Evolutionary conservation across 2,329 filamentous ascomycete genomes (phyloP).

Genomic region (Beauveria brongniartii): DNA sequence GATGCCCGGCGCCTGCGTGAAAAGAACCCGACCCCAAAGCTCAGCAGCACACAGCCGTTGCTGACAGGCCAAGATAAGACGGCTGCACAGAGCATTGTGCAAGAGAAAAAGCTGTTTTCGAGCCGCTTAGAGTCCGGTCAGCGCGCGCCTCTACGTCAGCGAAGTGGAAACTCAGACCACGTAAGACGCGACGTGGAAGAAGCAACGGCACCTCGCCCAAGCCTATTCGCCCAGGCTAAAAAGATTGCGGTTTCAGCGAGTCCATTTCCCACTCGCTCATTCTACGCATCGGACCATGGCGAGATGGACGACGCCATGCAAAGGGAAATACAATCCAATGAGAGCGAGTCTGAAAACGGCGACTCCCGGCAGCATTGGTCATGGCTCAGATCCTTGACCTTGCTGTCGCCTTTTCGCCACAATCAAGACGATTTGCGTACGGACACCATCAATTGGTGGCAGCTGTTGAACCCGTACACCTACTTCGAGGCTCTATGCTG

Average conservation of each 20-base stretch:
- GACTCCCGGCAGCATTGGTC: constrained; percentile 14
- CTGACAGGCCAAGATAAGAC: not conserved
- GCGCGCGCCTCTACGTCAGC: not conserved
- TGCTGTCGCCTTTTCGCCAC: constrained; percentile 14
- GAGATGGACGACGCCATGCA: constrained; percentile 19
- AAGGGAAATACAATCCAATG: constrained; percentile 13
- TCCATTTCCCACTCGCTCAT: constrained; percentile 10
- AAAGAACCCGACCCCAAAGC: not conserved
- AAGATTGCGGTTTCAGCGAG: constrained; percentile 9
- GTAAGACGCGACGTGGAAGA: not conserved
- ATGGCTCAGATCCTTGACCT: constrained; percentile 15
- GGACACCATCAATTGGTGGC: constrained; percentile 17
- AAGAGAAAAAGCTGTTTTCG: not conserved
- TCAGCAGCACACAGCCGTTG: not conserved
- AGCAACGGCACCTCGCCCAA: not conserved
- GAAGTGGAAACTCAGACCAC: constrained; percentile 9
- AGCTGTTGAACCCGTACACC: constrained; percentile 24
- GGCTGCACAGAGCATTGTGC: not conserved
- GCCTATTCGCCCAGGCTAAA: constrained; percentile 10
- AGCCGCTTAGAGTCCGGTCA: not conserved
- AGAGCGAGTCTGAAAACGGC: constrained; percentile 11
- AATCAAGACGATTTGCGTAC: constrained; percentile 6
- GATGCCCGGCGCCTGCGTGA: not conserved
- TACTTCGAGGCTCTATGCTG: constrained; percentile 21
- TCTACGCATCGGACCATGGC: constrained; percentile 13